A percentile compares a stretch with the other conserved stretches of the same genome.
phyloP scores from a whole-genome alignment of 2,329 filamentous ascomycete species.

The Penicillium rolfsii region DNA sequence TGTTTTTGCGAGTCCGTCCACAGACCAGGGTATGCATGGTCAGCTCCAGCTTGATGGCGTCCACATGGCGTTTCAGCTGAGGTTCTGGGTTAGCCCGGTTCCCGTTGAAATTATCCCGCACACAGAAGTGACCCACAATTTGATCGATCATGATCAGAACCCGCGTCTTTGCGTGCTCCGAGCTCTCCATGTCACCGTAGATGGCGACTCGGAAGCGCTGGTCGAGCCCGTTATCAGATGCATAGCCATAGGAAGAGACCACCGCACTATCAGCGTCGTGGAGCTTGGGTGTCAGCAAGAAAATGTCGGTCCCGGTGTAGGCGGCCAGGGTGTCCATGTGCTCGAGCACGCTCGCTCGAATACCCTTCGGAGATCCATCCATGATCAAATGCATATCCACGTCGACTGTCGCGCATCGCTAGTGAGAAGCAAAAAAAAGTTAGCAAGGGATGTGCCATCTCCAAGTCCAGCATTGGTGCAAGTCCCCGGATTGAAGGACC shows the following conservation, averaged over 20 bases:
- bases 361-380: constrained; percentile 67
- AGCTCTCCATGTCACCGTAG: constrained; percentile 91
- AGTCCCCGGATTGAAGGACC: not conserved
- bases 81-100: constrained; percentile 5
- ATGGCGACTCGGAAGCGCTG: constrained; percentile 91
- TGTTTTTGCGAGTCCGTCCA: constrained; percentile 92
- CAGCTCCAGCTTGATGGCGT: constrained; percentile 79
- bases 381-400: constrained; percentile 89
- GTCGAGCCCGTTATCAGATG: constrained; percentile 79
- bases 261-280: constrained; percentile 74
- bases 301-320: constrained; percentile 94
- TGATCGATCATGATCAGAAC: constrained; percentile 97
- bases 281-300: constrained; percentile 87
- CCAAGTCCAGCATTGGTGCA: not conserved
- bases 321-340: constrained; percentile 84
- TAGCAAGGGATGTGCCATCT: constrained; percentile 25
- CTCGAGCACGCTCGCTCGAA: constrained; percentile 76
- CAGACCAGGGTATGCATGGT: constrained; percentile 90
- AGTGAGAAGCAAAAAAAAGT: constrained; percentile 26
- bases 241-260: constrained; percentile 73
- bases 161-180: constrained; percentile 95
- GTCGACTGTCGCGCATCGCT: constrained; percentile 93
- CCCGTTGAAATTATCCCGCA: not conserved
- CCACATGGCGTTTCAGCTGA: constrained; percentile 64
- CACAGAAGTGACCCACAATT: constrained; percentile 61